These are phyloP conservation scores for Exophiala phaeomuriformis DNA, from an alignment of 2,329 filamentous ascomycete species.

Conservation along the genomic window DNA sequence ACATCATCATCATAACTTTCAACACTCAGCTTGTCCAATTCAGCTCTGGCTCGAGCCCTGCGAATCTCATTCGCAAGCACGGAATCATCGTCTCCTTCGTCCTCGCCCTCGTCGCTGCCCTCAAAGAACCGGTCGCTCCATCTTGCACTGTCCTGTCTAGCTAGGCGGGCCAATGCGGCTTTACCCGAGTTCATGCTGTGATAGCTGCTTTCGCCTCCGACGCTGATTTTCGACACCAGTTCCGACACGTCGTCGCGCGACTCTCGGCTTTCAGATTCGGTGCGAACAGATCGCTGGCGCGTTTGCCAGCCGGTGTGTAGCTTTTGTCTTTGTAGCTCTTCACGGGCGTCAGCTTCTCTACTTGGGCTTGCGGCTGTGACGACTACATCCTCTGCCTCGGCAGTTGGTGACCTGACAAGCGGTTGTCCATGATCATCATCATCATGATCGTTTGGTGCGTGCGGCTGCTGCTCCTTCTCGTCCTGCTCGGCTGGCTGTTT, in stretches of 20 bases:
- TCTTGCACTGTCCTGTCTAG: constrained; percentile 47
- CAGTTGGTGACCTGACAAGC: neutral
- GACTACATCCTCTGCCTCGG: constrained; percentile 7
- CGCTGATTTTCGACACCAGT: constrained; percentile 25
- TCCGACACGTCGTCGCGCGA: constrained; percentile 31
- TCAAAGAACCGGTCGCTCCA: constrained; percentile 63
- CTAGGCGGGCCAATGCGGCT: constrained; percentile 22
- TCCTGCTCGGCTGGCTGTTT: constrained; percentile 24
- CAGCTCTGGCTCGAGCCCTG: constrained; percentile 19
- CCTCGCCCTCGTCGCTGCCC: constrained; percentile 47
- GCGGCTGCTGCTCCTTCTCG: neutral
- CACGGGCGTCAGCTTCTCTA: constrained; percentile 1
- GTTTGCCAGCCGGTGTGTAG: constrained; percentile 15
- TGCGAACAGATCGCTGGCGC: constrained; percentile 11
- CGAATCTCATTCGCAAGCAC: constrained; percentile 15
- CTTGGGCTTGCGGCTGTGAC: constrained; percentile 1
- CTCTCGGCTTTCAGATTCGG: constrained; percentile 25
- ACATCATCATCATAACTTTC: constrained; percentile 1
- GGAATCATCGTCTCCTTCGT: constrained; percentile 31
- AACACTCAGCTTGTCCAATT: constrained; percentile 5
- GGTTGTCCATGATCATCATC: neutral
- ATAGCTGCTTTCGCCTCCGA: constrained; percentile 20
- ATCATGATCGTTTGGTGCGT: constrained; percentile 9
- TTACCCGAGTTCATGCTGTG: constrained; percentile 22
- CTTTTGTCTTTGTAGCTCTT: constrained; percentile 10